Evolutionary conservation across 495 filamentous ascomycete species (phyloP), one percentile per base, ranked within the genome.

Genomic region (Symbiotaphrina buchneri): DNA sequence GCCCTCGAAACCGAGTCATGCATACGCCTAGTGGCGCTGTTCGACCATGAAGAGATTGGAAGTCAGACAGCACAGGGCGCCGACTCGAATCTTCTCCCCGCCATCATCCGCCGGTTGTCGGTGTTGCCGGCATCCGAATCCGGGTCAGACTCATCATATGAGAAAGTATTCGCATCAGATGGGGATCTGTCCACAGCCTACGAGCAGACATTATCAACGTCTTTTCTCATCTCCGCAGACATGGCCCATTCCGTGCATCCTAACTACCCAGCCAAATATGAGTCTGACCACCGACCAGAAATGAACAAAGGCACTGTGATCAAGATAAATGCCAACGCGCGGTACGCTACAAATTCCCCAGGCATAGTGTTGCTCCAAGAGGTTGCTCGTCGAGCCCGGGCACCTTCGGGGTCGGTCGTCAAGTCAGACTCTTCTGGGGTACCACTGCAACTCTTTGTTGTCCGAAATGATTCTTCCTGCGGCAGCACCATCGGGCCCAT

Each of bases 11-110:
- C 73, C 11, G 87, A 94, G 41, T 52, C 65, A 2, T 68, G 64
- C 23, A 93, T 95, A 43, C 81, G 87, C 16, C 58, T 99, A 7
- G 74, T 93, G 42, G 69, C 81, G 15, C 71, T 83, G 41, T 99
- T 95, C 48, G 87, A 99, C 48, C 87, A 99, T 55, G 87, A 99
- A 49, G 87, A 99, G 45, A 84, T 95, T 43, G 90, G 87, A 28
- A 90, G 78, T 39, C 63, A 61, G 21, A 85, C 77, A 6, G 83
- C 87, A 4, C 90, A 99, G 41, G 87, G 87, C 40, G 87, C 87
- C 2, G 69, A 84, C 51, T 93, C 82, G 3, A 92, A 91, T 51
- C 58, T 91, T 15, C 68, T 99, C 3, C 90, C 87, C 0, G 67
- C 81, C 19, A 68, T 99, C 26, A 65, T 94, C 32, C 75, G 81